A percentile compares a stretch with the other conserved stretches of the same genome.
These are phyloP conservation scores for Diplodia sapinea DNA, from an alignment of 2,329 filamentous ascomycete species.

Conservation along the genomic window DNA sequence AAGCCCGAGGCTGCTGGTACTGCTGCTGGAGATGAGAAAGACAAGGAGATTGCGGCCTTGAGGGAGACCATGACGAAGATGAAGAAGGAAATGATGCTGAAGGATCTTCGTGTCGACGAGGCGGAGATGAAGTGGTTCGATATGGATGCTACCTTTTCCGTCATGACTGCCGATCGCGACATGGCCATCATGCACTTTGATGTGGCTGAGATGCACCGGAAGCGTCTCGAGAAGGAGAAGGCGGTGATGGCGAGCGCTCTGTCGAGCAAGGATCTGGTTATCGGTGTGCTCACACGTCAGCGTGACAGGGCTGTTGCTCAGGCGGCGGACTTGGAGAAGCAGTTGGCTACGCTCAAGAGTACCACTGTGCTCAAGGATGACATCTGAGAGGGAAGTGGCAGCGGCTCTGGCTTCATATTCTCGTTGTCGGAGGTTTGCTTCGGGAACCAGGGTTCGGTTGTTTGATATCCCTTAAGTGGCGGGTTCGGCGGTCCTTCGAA, in stretches of 20 bases:
- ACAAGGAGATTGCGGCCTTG: not conserved
- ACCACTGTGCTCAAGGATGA: no score
- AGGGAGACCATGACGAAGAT: no score
- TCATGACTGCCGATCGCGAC: not conserved
- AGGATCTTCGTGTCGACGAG: not conserved
- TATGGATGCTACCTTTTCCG: not conserved
- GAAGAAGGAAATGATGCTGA: not conserved
- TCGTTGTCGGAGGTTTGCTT: no score
- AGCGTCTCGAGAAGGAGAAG: not conserved
- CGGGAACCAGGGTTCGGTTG: no score
- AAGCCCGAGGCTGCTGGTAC: no score
- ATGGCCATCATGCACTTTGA: not conserved
- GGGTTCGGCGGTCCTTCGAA: no score
- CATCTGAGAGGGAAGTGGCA: no score
- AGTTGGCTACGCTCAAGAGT: not conserved
- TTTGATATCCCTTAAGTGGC: no score
- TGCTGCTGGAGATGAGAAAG: not conserved
- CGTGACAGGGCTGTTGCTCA: not conserved
- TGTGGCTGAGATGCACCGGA: not conserved
- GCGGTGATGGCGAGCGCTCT: not conserved
- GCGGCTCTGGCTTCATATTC: no score
- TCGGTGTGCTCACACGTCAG: not conserved
- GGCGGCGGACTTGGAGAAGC: not conserved
- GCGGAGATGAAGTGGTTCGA: not conserved
- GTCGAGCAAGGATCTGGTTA: not conserved